Evolutionary conservation across 805 yeast species (phyloP), one percentile per base, ranked within the genome.

Genomic region (Spathaspora arborariae): DNA sequence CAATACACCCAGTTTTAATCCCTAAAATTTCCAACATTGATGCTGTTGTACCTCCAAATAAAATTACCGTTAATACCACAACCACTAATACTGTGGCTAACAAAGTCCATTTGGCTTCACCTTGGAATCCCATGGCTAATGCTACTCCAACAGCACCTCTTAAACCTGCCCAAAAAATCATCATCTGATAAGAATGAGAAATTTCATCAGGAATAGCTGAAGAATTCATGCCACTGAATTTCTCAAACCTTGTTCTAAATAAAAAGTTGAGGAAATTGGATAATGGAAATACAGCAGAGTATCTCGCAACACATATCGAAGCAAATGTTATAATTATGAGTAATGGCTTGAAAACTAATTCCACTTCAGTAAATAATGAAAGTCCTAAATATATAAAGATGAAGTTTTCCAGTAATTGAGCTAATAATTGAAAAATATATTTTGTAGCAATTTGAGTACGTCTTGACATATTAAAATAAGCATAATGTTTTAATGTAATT

Each of bases 121-220:
- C 99, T 67, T 88, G 96, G 36, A 94, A 72, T 11, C 99, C 99
- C 82, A 95, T 89, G 0, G 99, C 99, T 58, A 94, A 77, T 0
- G 99, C 99, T 4, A 94, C 99, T 53, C 99, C 99, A 30, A 94
- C 99, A 0, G 99, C 99, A 49, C 99, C 99, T 60, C 99, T 78
- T 47, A 94, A 74, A 3, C 99, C 99, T 2, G 99, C 99, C 99
- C 99, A 94, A 64, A 94, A 94, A 43, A 92, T 89, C 99, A 94
- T 94, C 88, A 90, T 89, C 68, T 94, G 99, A 65, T 94, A 94
- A 51, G 85, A 88, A 58, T 88, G 92, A 20, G 96, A 94, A 51
- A 94, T 90, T 67, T 92, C 98, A 57, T 90, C 97, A 1, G 87
- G 85, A 9, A 77, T 68, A 2, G 75, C 57, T 58, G 61, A 67